Evolutionary conservation across 1,284 basidiomycete species (phyloP).

Genomic region (Inonotus obliquus): DNA sequence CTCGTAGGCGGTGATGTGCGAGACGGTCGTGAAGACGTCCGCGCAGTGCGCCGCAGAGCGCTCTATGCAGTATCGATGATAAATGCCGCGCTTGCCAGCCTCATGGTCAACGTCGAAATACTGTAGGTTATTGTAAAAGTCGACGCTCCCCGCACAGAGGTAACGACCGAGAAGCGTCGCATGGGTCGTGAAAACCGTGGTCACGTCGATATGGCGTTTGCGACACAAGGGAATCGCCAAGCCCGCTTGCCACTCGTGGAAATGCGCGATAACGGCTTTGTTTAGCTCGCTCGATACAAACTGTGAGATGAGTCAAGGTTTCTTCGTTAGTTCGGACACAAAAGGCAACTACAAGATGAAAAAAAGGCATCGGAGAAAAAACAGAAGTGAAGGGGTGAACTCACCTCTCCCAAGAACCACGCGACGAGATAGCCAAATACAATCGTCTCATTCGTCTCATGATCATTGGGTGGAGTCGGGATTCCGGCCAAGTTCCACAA

Average conservation of each 20-base stretch:
- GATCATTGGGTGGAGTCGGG: conserved; percentile 91
- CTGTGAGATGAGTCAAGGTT: conserved; percentile 33
- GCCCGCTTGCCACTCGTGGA: conserved; percentile 99
- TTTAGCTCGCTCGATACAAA: conserved; percentile 77
- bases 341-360: background rate
- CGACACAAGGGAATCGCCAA: conserved; percentile 94
- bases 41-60: conserved; percentile 91
- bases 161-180: conserved; percentile 98
- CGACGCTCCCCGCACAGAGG: conserved; percentile 94
- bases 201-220: conserved; percentile 96
- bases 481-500: conserved; percentile 98
- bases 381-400: conserved; percentile 27
- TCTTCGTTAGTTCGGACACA: conserved; percentile 13
- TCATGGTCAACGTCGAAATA: conserved; percentile 99
- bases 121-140: conserved; percentile 99
- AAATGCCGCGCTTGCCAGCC: conserved; percentile 96
- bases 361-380: background rate
- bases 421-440: conserved; percentile 98
- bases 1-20: conserved; percentile 97
- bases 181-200: conserved; percentile 97
- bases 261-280: conserved; percentile 91
- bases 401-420: conserved; percentile 98
- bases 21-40: conserved; percentile 97
- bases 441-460: conserved; percentile 98
- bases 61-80: conserved; percentile 93